phyloP scores from a whole-genome alignment of 2,329 filamentous ascomycete genomes.

The Madurella mycetomatis region DNA sequence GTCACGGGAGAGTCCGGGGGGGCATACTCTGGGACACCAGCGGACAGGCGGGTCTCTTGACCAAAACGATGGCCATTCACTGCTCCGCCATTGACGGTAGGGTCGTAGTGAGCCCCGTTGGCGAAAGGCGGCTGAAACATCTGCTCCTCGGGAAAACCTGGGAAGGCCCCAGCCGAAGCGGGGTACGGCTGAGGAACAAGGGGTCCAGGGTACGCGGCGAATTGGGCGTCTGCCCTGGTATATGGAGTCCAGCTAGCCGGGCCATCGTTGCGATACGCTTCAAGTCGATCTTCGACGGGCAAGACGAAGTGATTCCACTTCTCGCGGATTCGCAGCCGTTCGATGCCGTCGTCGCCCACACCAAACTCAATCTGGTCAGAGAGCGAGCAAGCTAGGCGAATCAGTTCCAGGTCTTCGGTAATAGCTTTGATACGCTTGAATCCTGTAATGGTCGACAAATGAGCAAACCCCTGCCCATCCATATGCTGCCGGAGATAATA shows the following conservation, averaged over 20 bases:
- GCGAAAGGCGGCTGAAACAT: slow-evolving; percentile 31
- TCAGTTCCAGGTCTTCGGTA: slow-evolving; percentile 65
- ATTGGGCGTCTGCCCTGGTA: slow-evolving; percentile 24
- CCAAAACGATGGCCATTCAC: slow-evolving; percentile 38
- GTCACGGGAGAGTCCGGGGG: slow-evolving; percentile 34
- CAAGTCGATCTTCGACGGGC: slow-evolving; percentile 64
- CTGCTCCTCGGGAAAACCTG: slow-evolving; percentile 25
- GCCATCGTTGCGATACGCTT: slow-evolving; percentile 69
- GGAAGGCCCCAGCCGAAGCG: slow-evolving; percentile 28
- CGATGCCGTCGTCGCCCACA: slow-evolving; percentile 68
- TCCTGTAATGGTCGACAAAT: slow-evolving; percentile 69
- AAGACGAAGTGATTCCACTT: slow-evolving; percentile 80
- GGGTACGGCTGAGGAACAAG: slow-evolving; percentile 25
- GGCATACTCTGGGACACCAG: slow-evolving; percentile 60
- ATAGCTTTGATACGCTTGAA: slow-evolving; percentile 81
- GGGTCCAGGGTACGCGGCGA: slow-evolving; percentile 25
- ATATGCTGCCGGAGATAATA: slow-evolving; percentile 83
- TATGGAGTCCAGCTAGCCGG: slow-evolving; percentile 38
- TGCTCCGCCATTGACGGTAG: slow-evolving; percentile 31
- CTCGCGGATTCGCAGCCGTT: slow-evolving; percentile 69
- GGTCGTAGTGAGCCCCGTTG: slow-evolving; percentile 29
- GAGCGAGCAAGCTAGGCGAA: slow-evolving; percentile 70
- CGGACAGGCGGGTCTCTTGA: slow-evolving; percentile 53
- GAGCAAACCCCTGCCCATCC: slow-evolving; percentile 92
- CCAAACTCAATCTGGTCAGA: slow-evolving; percentile 71